phyloP scores from a whole-genome alignment of 306 rosid species.

The Cicer chorassanicum region DNA sequence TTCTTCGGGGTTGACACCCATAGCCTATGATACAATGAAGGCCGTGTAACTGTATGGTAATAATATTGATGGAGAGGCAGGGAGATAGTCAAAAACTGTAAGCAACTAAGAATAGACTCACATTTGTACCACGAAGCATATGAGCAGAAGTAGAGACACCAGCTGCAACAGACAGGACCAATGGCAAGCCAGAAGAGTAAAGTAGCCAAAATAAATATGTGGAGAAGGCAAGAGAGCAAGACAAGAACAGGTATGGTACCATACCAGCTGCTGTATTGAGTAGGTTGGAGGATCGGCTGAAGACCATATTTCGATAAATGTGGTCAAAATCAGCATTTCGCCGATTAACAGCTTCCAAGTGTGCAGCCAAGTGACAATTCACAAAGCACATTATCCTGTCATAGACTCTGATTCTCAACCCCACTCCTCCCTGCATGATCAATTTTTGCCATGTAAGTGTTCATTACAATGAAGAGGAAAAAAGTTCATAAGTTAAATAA shows the following conservation, averaged over 20 bases:
- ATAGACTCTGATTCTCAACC: conserved; percentile 93
- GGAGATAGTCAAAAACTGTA: conserved; percentile 23
- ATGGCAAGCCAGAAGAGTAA: conserved; percentile 97
- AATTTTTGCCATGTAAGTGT: conserved; percentile 47
- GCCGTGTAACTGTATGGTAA: conserved; percentile 40
- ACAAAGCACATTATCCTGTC: conserved; percentile 99
- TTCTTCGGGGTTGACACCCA: conserved; percentile 69
- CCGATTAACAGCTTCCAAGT: conserved; percentile 94
- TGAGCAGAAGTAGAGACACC: conserved; percentile 86
- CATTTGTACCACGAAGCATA: conserved; percentile 72
- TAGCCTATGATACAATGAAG: conserved; percentile 57
- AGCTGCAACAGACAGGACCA: conserved; percentile 85
- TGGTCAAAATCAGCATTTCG: conserved; percentile 98
- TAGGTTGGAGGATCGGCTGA: conserved; percentile 82
- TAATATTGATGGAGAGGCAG: conserved; percentile 36
- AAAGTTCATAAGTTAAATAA: conserved; percentile 22
- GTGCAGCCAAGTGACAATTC: conserved; percentile 99
- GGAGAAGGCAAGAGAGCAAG: conserved; percentile 89
- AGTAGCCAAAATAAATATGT: conserved; percentile 92
- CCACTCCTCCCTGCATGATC: conserved; percentile 92
- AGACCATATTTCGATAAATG: conserved; percentile 90
- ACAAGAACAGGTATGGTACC: conserved; percentile 83
- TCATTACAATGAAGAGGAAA: conserved; percentile 37
- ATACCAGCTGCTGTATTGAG: conserved; percentile 92
- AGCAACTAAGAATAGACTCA: conserved; percentile 50